phyloP scores from a whole-genome alignment of 257 asterid species.

The Solanum etuberosum region DNA sequence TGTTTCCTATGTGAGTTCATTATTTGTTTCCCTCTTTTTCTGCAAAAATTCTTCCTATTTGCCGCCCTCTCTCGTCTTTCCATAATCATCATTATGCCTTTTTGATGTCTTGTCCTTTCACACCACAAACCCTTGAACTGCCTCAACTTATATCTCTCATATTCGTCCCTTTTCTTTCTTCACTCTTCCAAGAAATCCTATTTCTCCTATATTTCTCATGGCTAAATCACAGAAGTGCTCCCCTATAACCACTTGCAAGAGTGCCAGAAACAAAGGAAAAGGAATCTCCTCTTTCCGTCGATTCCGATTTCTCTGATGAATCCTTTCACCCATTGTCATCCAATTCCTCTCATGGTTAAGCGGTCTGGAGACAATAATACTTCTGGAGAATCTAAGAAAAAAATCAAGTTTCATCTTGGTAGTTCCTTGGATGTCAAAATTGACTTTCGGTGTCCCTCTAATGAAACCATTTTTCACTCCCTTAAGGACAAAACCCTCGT shows the following conservation, averaged over 20 bases:
- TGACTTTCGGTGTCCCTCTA: neutral
- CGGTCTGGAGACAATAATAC: neutral
- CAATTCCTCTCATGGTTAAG: neutral
- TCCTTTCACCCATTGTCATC: neutral
- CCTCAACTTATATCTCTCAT: too few species aligned
- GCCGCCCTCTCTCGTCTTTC: neutral
- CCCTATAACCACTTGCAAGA: neutral
- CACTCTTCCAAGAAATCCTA: neutral
- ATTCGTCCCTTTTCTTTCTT: neutral
- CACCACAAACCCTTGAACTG: neutral
- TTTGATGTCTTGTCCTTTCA: neutral
- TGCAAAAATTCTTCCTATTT: neutral
- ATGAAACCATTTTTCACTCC: neutral
- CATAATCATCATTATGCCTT: neutral
- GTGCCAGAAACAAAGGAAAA: neutral
- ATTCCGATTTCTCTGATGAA: neutral
- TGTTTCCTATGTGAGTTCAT: neutral
- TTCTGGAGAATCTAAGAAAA: neutral
- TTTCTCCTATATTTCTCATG: neutral
- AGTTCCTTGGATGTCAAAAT: neutral
- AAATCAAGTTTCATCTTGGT: neutral
- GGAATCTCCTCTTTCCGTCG: neutral
- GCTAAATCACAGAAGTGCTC: neutral
- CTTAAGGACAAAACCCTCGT: neutral
- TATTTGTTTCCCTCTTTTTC: neutral